phyloP scores from a whole-genome alignment of 1,284 basidiomycete genomes.

The Phylloporus sp. region DNA sequence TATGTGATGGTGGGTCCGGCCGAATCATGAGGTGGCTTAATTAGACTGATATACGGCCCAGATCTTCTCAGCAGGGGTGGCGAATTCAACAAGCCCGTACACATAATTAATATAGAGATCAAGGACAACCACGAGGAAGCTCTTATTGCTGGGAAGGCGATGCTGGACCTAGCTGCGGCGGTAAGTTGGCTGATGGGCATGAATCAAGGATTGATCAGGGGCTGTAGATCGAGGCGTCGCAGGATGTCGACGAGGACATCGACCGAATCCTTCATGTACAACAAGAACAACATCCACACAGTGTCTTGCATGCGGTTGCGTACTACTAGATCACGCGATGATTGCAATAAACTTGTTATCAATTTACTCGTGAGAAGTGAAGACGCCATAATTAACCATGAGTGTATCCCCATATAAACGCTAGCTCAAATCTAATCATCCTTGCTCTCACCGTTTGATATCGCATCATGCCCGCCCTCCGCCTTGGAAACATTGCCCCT shows the following conservation, averaged over 20 bases:
- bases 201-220: slow-evolving; percentile 20
- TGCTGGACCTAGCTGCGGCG: slow-evolving; percentile 89
- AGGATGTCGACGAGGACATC: slow-evolving; percentile 92
- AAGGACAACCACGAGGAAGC: slow-evolving; percentile 99
- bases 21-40: slow-evolving; percentile 12
- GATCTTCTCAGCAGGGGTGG: slow-evolving; percentile 90
- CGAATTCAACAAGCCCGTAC: slow-evolving; percentile 92
- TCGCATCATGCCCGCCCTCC: slow-evolving; percentile 50
- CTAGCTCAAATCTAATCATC: slow-evolving; percentile 8
- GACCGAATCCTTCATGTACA: slow-evolving; percentile 84
- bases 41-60: slow-evolving; percentile 39
- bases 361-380: slow-evolving; percentile 46
- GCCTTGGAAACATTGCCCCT: slow-evolving; percentile 79
- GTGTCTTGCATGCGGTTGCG: slow-evolving; percentile 87
- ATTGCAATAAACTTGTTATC: slow-evolving; percentile 29
- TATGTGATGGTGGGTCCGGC: slow-evolving; percentile 85
- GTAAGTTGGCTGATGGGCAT: slow-evolving; percentile 52
- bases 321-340: slow-evolving; percentile 66
- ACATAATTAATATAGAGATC: slow-evolving; percentile 98
- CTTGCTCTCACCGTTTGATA: not conserved
- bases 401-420: slow-evolving; percentile 24
- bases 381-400: slow-evolving; percentile 47
- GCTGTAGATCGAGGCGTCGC: slow-evolving; percentile 79
- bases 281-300: slow-evolving; percentile 90
- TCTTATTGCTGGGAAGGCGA: slow-evolving; percentile 92